Percentiles rank a stretch among this genome's conserved stretches.
Evolutionary conservation across 2,329 filamentous ascomycete species (phyloP).

Genomic region (Colletotrichum sp.): DNA sequence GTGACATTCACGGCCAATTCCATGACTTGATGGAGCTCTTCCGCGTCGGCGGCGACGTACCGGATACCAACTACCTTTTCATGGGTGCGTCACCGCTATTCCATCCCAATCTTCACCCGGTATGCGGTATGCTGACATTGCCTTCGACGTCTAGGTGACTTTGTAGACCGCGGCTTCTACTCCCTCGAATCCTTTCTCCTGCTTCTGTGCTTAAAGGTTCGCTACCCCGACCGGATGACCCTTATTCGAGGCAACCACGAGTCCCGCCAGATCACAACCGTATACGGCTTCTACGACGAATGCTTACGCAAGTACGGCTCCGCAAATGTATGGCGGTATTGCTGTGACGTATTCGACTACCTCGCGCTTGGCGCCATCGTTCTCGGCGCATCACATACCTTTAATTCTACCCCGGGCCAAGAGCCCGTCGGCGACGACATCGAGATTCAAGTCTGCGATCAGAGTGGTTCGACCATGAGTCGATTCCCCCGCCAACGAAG

Average conservation of each 20-base stretch:
- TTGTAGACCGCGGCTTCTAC: slow-evolving; percentile 98
- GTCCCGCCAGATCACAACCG: slow-evolving; percentile 94
- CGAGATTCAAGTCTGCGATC: slow-evolving; percentile 93
- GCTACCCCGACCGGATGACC: slow-evolving; percentile 96
- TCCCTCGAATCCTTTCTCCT: slow-evolving; percentile 96
- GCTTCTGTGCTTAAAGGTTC: slow-evolving; percentile 93
- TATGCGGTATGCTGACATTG: neutral
- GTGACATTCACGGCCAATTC: slow-evolving; percentile 96
- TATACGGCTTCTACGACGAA: slow-evolving; percentile 98
- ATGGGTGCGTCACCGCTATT: slow-evolving; percentile 69
- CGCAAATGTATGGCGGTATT: slow-evolving; percentile 96
- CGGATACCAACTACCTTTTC: slow-evolving; percentile 95
- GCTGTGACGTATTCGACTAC: slow-evolving; percentile 98
- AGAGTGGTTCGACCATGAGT: slow-evolving; percentile 79
- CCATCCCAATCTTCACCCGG: neutral
- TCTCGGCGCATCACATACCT: slow-evolving; percentile 78
- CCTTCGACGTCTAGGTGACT: slow-evolving; percentile 70
- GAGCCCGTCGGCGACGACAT: slow-evolving; percentile 71
- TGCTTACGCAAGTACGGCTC: slow-evolving; percentile 95
- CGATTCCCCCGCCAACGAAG: slow-evolving; percentile 61
- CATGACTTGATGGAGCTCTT: slow-evolving; percentile 98
- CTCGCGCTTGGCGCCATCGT: slow-evolving; percentile 89
- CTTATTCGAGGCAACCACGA: slow-evolving; percentile 96
- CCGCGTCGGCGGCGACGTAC: slow-evolving; percentile 89
- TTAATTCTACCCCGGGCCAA: slow-evolving; percentile 52